Conservation (phyloP, 768 basidiomycete genomes). For the Lactarius psammicola region DNA sequence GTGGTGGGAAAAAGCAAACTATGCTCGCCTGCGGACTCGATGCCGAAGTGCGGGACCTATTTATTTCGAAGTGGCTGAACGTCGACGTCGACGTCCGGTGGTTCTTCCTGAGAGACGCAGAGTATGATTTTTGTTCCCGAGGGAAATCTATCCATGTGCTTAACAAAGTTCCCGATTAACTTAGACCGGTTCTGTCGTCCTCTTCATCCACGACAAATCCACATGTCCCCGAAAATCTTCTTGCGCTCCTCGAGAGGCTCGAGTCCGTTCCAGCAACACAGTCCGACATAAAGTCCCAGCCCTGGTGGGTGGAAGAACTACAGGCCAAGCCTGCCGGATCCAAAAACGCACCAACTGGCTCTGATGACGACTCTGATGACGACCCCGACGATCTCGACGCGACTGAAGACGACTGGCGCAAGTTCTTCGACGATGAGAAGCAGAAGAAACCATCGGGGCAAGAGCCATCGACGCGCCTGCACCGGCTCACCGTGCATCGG, state of each 20-base stretch:
- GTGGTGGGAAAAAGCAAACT: conserved; percentile 30
- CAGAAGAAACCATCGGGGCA: conserved; percentile 41
- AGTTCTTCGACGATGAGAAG: conserved; percentile 69
- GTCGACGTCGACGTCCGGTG: conserved; percentile 82
- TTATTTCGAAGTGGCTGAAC: conserved; percentile 71
- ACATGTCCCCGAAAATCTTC: conserved; percentile 49
- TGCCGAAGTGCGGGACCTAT: conserved; percentile 58
- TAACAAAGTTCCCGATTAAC: conserved; percentile 33
- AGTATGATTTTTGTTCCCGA: conserved; percentile 43
- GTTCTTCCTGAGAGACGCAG: conserved; percentile 82
- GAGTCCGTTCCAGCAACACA: conserved; percentile 71
- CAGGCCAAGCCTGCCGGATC: conserved; percentile 52
- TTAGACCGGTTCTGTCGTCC: conserved; percentile 32
- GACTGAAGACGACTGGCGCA: conserved; percentile 68
- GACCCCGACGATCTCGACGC: conserved; percentile 40
- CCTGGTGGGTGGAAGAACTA: conserved; percentile 78
- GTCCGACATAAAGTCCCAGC: conserved; percentile 72
- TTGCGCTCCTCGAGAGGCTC: conserved; percentile 65
- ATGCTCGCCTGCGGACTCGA: conserved; percentile 45
- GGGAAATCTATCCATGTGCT: background rate
- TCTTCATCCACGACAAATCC: conserved; percentile 33
- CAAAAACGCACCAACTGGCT: conserved; percentile 33
- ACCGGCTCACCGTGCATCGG: conserved; percentile 71
- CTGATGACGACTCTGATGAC: conserved; percentile 30
- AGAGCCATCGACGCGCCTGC: conserved; percentile 47